Evolutionary conservation across 441 rosid genomes (phyloP).

Genomic region (Arabidopsis lyrata): DNA sequence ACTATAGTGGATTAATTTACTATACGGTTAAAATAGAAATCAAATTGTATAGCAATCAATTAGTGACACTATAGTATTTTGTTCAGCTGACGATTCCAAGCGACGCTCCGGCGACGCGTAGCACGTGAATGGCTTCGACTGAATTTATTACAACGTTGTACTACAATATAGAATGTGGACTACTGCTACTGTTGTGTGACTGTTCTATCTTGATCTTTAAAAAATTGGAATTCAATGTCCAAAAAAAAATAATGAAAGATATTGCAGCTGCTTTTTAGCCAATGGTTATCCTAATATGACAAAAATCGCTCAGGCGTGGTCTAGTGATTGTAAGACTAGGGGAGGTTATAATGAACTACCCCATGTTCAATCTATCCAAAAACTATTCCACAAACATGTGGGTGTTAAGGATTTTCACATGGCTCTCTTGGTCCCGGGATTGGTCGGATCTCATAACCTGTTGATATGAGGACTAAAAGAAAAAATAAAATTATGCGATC

Average conservation of each 20-base stretch:
- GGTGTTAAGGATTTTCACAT: too few relatives aligned
- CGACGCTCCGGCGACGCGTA: constrained; percentile 26
- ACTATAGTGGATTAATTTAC: neutral
- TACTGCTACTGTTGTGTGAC: neutral
- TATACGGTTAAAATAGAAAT: constrained; percentile 12
- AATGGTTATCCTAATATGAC: neutral
- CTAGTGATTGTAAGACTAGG: too few relatives aligned
- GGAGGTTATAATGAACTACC: too few relatives aligned
- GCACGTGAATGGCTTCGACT: constrained; percentile 27
- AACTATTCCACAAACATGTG: too few relatives aligned
- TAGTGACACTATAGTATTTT: neutral
- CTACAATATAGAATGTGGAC: neutral
- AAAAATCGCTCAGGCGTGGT: neutral
- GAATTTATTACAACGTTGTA: constrained; percentile 11
- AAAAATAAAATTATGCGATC: too few relatives aligned
- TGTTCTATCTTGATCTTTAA: neutral
- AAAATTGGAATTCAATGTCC: neutral
- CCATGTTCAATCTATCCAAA: too few relatives aligned
- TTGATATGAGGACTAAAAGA: too few relatives aligned
- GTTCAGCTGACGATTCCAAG: neutral
- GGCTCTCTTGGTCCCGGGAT: too few relatives aligned
- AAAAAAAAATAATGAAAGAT: neutral
- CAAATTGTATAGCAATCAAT: neutral
- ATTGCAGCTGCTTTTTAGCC: neutral
- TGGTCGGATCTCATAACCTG: too few relatives aligned